These are phyloP conservation scores for Marsdenia floribunda DNA, from an alignment of 257 asterid genomes.

Conservation along the genomic window DNA sequence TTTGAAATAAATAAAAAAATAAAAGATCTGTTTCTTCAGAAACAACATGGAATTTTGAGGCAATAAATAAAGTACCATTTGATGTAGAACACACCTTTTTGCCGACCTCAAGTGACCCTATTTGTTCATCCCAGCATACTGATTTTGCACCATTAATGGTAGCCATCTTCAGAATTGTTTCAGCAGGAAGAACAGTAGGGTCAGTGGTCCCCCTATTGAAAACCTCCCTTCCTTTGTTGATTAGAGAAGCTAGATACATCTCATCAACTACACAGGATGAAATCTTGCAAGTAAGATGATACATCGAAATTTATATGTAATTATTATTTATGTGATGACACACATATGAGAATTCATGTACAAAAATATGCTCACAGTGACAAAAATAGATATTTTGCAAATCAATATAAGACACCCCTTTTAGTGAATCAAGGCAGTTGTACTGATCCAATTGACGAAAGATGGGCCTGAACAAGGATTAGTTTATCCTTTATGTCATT, in stretches of 20 bases:
- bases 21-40: background rate
- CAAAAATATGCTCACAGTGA: background rate
- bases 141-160: constrained; percentile 70
- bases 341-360: background rate
- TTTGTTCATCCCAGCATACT: constrained; percentile 70
- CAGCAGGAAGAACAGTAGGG: constrained; percentile 74
- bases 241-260: constrained; percentile 82
- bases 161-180: constrained; percentile 67
- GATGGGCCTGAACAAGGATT: no score
- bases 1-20: background rate
- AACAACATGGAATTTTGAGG: background rate
- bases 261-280: constrained; percentile 56
- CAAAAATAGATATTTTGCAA: background rate
- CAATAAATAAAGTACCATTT: background rate
- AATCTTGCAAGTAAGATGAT: background rate
- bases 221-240: constrained; percentile 78
- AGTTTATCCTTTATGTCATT: background rate
- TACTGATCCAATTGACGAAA: background rate
- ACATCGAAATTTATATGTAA: background rate
- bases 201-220: constrained; percentile 49
- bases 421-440: background rate
- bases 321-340: background rate
- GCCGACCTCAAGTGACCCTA: constrained; percentile 74
- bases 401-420: background rate
- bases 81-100: constrained; percentile 47